Evolutionary conservation across 345 rosid genomes (phyloP).

Genomic region (Euphorbia pulcherrima): DNA sequence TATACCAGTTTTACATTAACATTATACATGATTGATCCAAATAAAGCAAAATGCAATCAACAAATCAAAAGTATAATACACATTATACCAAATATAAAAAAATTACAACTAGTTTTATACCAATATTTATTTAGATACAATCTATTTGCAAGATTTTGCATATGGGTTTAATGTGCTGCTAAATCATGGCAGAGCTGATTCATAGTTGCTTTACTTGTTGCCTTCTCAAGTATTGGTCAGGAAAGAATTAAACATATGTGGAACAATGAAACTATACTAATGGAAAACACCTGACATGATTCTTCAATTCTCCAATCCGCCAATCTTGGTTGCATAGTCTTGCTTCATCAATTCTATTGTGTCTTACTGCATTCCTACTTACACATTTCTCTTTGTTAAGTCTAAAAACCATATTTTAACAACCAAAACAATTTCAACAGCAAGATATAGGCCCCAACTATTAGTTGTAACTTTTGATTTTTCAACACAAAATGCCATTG

Average conservation of each 20-base stretch:
- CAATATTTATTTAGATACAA: too few species aligned
- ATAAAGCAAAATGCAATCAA: too few species aligned
- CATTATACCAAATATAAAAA: too few species aligned
- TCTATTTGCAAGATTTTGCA: conserved; percentile 52
- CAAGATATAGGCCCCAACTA: background rate
- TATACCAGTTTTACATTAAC: too few species aligned
- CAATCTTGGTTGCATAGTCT: conserved; percentile 42
- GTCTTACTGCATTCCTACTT: conserved; percentile 51
- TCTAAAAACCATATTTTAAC: background rate
- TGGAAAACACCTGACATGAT: conserved; percentile 46
- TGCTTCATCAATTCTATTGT: conserved; percentile 45
- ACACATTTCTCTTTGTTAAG: conserved; percentile 24
- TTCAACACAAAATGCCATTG: background rate
- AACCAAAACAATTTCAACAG: background rate
- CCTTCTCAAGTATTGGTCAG: conserved; percentile 39
- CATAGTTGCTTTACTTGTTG: conserved; percentile 51
- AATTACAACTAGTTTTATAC: too few species aligned
- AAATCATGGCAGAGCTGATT: conserved; percentile 58
- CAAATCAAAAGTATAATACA: too few species aligned
- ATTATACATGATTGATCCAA: too few species aligned
- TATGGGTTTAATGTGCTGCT: conserved; percentile 48
- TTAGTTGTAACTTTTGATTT: background rate
- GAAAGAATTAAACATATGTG: conserved; percentile 10
- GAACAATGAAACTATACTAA: background rate
- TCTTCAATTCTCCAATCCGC: conserved; percentile 51